Conservation (phyloP, 2,329 filamentous ascomycete species). For the Diaporthe sp. region DNA sequence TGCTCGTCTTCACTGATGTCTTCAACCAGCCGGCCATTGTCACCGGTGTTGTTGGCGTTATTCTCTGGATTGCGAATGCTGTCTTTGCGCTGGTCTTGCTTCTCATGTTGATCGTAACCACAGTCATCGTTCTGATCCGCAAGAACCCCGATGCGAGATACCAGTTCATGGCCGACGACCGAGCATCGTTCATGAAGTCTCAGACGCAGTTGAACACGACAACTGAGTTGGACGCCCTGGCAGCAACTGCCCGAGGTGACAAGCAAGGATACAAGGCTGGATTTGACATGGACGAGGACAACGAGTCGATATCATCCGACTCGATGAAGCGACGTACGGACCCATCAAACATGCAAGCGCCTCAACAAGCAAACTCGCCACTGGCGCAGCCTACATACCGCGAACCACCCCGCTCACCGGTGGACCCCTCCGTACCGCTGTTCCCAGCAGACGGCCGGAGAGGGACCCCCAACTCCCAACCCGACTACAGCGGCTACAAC, state of each 20-base stretch:
- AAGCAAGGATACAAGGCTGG: slow-evolving; percentile 71
- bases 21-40: slow-evolving; percentile 89
- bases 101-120: slow-evolving; percentile 84
- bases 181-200: slow-evolving; percentile 97
- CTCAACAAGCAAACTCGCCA: slow-evolving; percentile 39
- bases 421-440: slow-evolving; percentile 65
- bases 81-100: slow-evolving; percentile 86
- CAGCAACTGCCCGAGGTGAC: slow-evolving; percentile 89
- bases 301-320: slow-evolving; percentile 75
- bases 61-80: slow-evolving; percentile 91
- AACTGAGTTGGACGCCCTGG: slow-evolving; percentile 91
- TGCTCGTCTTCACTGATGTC: slow-evolving; percentile 88
- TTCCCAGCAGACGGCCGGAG: slow-evolving; percentile 59
- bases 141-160: slow-evolving; percentile 97
- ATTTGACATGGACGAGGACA: slow-evolving; percentile 80
- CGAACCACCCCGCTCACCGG: slow-evolving; percentile 58
- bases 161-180: slow-evolving; percentile 96
- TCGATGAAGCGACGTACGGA: slow-evolving; percentile 64
- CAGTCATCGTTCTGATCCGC: slow-evolving; percentile 76
- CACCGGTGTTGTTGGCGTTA: slow-evolving; percentile 88
- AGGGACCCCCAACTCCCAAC: slow-evolving; percentile 42
- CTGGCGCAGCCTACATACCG: slow-evolving; percentile 43
- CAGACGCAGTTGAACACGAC: slow-evolving; percentile 82
- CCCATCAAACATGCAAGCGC: slow-evolving; percentile 44
- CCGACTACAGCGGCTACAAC: slow-evolving; percentile 47